Evolutionary conservation across 257 asterid species (phyloP).

Genomic region (Solanum sitiens): DNA sequence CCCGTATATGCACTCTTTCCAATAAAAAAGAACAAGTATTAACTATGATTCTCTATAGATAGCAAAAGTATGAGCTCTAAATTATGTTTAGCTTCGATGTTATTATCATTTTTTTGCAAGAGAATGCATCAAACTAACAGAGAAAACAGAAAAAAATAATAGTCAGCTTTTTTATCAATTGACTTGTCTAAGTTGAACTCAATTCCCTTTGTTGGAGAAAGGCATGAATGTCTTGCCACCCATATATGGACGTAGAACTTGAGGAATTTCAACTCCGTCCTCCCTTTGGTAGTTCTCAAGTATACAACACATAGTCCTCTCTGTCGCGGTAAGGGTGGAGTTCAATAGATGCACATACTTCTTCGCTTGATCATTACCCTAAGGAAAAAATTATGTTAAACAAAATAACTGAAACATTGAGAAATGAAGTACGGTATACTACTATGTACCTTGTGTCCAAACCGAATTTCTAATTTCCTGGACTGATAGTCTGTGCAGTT

Average conservation of each 20-base stretch:
- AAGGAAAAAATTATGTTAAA: slow-evolving; percentile 10
- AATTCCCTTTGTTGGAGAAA: slow-evolving; percentile 26
- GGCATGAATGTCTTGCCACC: slow-evolving; percentile 69
- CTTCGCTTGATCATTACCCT: slow-evolving; percentile 65
- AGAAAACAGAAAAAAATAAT: too few relatives aligned
- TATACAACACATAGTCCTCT: slow-evolving; percentile 85
- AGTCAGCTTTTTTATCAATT: too few relatives aligned
- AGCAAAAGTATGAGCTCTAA: too few relatives aligned
- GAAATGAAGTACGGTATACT: background rate
- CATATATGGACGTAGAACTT: slow-evolving; percentile 54
- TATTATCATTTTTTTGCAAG: too few relatives aligned
- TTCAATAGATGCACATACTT: slow-evolving; percentile 85
- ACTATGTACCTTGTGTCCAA: slow-evolving; percentile 24
- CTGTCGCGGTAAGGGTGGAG: slow-evolving; percentile 91
- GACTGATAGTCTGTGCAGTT: slow-evolving; percentile 90
- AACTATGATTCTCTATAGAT: too few relatives aligned
- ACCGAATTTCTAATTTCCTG: slow-evolving; percentile 73
- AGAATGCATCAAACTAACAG: too few relatives aligned
- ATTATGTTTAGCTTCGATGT: too few relatives aligned
- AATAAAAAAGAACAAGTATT: too few relatives aligned
- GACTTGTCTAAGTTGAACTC: too few relatives aligned
- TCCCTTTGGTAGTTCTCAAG: slow-evolving; percentile 85
- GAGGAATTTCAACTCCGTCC: slow-evolving; percentile 82
- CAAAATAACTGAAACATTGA: background rate
- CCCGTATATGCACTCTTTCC: too few relatives aligned